A percentile compares a stretch with the other conserved stretches of the same genome.
These are phyloP conservation scores for Candida adriatica DNA, from an alignment of 805 yeast species.

Conservation along the genomic window DNA sequence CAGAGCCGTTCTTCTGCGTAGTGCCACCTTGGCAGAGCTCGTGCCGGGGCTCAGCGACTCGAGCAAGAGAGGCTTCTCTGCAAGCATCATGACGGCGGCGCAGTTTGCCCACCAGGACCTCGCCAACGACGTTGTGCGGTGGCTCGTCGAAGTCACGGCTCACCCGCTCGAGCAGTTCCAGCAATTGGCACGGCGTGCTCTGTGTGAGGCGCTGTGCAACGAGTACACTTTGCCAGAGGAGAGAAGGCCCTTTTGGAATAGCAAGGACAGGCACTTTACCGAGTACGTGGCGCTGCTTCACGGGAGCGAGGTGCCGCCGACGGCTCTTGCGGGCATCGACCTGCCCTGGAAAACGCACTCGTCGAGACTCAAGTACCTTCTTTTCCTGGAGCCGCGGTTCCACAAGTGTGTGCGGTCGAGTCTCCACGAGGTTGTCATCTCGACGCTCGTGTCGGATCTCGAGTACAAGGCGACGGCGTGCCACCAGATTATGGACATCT, in stretches of 20 bases:
- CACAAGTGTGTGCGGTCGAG: constrained; percentile 44
- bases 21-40: constrained; percentile 1
- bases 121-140: constrained; percentile 37
- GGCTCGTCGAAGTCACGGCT: constrained; percentile 40
- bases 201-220: constrained; percentile 39
- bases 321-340: neutral
- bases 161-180: constrained; percentile 34
- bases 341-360: constrained; percentile 25
- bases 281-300: constrained; percentile 15
- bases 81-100: constrained; percentile 40
- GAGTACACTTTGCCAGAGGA: constrained; percentile 12
- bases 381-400: constrained; percentile 53
- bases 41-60: constrained; percentile 1
- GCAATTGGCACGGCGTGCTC: constrained; percentile 29
- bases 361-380: constrained; percentile 51
- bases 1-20: constrained; percentile 39
- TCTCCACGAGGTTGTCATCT: constrained; percentile 43
- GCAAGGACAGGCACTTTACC: constrained; percentile 1
- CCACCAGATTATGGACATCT: constrained; percentile 46
- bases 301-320: constrained; percentile 10
- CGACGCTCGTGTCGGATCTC: constrained; percentile 47
- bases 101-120: constrained; percentile 46
- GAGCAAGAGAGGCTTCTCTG: constrained; percentile 2
- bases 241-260: constrained; percentile 21
- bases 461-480: constrained; percentile 42